Conservation (phyloP, 2,329 filamentous ascomycete species). For the Neonectria sp. region DNA sequence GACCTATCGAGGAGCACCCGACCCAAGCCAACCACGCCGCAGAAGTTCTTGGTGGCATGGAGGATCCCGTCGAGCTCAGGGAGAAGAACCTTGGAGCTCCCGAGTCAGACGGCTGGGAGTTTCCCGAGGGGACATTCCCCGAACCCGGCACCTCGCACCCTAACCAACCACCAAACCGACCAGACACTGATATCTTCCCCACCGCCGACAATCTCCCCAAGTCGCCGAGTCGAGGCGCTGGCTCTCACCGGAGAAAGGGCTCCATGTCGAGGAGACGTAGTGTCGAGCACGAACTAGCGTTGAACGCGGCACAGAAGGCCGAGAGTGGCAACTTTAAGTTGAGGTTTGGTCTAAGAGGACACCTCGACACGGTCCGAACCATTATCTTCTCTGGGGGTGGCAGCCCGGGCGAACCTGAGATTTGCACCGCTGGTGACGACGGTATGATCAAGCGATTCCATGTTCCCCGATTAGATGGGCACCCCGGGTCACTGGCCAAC, state of each 20-base stretch:
- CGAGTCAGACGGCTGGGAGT: conserved; percentile 90
- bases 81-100: conserved; percentile 63
- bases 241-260: conserved; percentile 84
- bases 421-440: conserved; percentile 96
- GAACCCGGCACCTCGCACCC: conserved; percentile 66
- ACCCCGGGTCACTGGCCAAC: conserved; percentile 61
- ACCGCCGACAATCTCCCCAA: conserved; percentile 85
- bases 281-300: conserved; percentile 74
- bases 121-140: conserved; percentile 82
- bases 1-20: conserved; percentile 53
- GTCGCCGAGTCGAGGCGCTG: conserved; percentile 79
- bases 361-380: conserved; percentile 92
- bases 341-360: conserved; percentile 90
- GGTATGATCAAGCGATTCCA: conserved; percentile 98
- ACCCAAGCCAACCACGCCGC: conserved; percentile 56
- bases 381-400: conserved; percentile 98
- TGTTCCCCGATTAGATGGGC: conserved; percentile 83
- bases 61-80: conserved; percentile 59
- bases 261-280: conserved; percentile 82
- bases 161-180: conserved; percentile 72
- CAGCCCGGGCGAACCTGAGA: conserved; percentile 94
- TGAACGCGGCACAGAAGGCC: conserved; percentile 67
- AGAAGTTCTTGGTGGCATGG: conserved; percentile 56
- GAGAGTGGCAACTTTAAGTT: conserved; percentile 91
- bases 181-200: conserved; percentile 91